Base-by-base conservation (phyloP, 495 filamentous ascomycete genomes). In the Tricharina praecox region DNA sequence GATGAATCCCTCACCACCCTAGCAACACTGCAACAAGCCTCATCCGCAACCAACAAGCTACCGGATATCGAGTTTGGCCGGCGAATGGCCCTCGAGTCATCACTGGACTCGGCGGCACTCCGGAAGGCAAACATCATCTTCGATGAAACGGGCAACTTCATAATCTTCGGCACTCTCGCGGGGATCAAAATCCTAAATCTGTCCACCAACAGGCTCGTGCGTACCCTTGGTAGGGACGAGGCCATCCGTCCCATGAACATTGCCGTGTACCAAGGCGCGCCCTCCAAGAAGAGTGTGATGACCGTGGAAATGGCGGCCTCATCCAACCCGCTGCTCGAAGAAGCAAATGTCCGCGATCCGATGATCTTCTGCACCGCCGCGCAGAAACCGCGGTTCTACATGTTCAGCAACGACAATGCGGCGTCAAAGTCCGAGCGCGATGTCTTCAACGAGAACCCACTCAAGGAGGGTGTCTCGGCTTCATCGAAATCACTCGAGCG, bases 301-400 rank as follows among this genome's bases (percentile, higher is more conserved):
- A 96, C 92, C 0, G 79, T 99, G n/a, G 85, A 84, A 33, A 99
- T 99, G 90, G 90, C 90, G 2, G 92, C 90, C 2, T 86, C 81
- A 39, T 77, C 72, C 53, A 99, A 99, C 59, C 90, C 90, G 0
- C 75, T 99, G 9, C 73, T 99, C 13, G 81, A 85, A 56, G 90
- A 95, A 66, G 84, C 90, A 15, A 85, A 95, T 65, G 75, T 77
- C 28, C 75, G 90, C 51, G 90, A 99, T 63, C 85, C 90, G 0
- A 85, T 96, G 63, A 70, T 99, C 16, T 67, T 92, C 34, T 70
- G 72, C 28, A 95, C 88, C 0, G 87, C 82, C 1, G 77, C 79
- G 20, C 82, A 78, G 51, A 99, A 95, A 63, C 75, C 82, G 25
- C 81, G 90, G 42, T 99, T 99, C 69, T 99, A 96, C 70, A 83